These are phyloP conservation scores for Sporodiniella umbellata DNA, from an alignment of 371 early-diverging fungal genomes.

Conservation along the genomic window DNA sequence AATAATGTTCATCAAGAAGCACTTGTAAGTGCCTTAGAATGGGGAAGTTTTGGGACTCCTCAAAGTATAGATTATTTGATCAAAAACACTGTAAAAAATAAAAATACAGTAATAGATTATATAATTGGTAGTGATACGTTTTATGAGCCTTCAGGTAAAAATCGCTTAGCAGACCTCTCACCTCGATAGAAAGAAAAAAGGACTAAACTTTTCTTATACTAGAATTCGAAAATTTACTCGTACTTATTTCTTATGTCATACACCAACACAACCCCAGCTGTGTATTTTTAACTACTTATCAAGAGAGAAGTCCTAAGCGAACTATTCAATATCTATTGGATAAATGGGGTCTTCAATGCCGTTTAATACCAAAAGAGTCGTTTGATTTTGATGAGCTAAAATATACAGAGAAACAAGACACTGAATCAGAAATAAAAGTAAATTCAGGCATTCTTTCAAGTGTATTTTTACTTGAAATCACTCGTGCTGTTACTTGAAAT, in stretches of 20 bases:
- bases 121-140: slow-evolving; percentile 60
- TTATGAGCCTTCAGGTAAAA: slow-evolving; percentile 53
- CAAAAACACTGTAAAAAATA: slow-evolving; percentile 15
- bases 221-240: slow-evolving; percentile 57
- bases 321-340: slow-evolving; percentile 50
- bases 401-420: slow-evolving; percentile 22
- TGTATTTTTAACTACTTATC: slow-evolving; percentile 51
- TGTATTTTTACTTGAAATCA: slow-evolving; percentile 35
- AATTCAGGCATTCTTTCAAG: slow-evolving; percentile 31
- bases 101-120: slow-evolving; percentile 34
- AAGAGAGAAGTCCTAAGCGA: slow-evolving; percentile 57
- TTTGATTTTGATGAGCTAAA: slow-evolving; percentile 45
- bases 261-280: slow-evolving; percentile 47
- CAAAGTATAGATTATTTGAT: slow-evolving; percentile 26
- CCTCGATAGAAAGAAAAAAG: not conserved
- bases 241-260: slow-evolving; percentile 44
- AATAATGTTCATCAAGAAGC: slow-evolving; percentile 19
- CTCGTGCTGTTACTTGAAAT: not conserved
- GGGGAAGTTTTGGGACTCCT: slow-evolving; percentile 40
- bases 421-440: slow-evolving; percentile 12
- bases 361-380: slow-evolving; percentile 35
- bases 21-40: slow-evolving; percentile 30
- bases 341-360: slow-evolving; percentile 48
- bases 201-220: not conserved
- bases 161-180: no score